These are phyloP conservation scores for Fonsecaea nubica DNA, from an alignment of 2,329 filamentous ascomycete genomes.

Conservation along the genomic window DNA sequence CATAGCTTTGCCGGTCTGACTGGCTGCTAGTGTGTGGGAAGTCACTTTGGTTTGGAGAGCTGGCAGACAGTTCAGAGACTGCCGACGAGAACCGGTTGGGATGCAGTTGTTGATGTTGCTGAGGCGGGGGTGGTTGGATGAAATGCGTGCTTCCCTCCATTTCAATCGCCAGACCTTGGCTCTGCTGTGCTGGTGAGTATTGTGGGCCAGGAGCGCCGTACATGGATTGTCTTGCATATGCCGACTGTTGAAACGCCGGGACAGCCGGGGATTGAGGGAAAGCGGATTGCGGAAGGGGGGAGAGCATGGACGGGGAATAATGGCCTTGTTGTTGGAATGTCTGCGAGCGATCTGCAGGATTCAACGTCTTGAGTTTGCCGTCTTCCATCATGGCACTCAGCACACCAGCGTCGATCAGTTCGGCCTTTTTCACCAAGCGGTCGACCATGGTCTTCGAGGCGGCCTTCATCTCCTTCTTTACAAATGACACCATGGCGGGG, in stretches of 20 bases:
- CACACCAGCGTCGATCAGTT: slow-evolving; percentile 47
- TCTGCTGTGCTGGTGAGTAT: slow-evolving; percentile 11
- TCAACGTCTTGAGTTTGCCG: slow-evolving; percentile 36
- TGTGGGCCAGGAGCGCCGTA: slow-evolving; percentile 17
- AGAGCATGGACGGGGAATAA: slow-evolving; percentile 31
- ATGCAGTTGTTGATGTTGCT: slow-evolving; percentile 17
- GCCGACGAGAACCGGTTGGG: slow-evolving; percentile 31
- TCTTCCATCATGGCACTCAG: slow-evolving; percentile 40
- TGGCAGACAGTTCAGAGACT: slow-evolving; percentile 32
- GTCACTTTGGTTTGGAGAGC: slow-evolving; percentile 27
- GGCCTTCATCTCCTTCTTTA: slow-evolving; percentile 82
- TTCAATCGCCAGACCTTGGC: slow-evolving; percentile 38
- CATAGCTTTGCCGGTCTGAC: slow-evolving; percentile 33
- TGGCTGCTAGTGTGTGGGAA: slow-evolving; percentile 29
- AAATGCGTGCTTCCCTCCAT: slow-evolving; percentile 38
- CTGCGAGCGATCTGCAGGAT: slow-evolving; percentile 35
- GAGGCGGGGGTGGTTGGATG: slow-evolving; percentile 3
- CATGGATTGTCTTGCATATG: slow-evolving; percentile 30
- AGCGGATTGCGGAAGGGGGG: slow-evolving; percentile 20
- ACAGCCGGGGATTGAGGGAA: slow-evolving; percentile 20
- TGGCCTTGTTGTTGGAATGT: slow-evolving; percentile 29
- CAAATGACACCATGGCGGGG: slow-evolving; percentile 74
- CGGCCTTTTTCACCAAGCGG: slow-evolving; percentile 61
- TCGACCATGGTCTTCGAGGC: slow-evolving; percentile 75
- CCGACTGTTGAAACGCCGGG: slow-evolving; percentile 20